Evolutionary conservation across 768 basidiomycete species (phyloP), one percentile per base, ranked within the genome.

Genomic region (Mycena venus): DNA sequence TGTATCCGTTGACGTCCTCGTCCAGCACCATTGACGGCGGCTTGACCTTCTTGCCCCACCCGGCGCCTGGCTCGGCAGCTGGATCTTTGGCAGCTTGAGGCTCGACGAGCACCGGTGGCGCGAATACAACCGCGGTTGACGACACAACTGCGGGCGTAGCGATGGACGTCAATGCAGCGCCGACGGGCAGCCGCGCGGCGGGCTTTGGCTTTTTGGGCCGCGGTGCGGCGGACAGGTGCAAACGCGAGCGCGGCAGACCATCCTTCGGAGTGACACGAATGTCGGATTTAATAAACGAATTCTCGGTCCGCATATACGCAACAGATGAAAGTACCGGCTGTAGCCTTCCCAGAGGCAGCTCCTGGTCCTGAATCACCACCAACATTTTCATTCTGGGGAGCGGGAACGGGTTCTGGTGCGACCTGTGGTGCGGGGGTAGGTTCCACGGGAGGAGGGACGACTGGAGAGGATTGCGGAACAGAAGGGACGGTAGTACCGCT

Each of bases 221-320:
- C 85, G 56, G 85, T 86, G 76, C 95, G 89, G 64, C 95, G 91
- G 65, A 95, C 88, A 55, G 96, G 96, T 11, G 95, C 96, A 79
- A 96, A 97, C 21, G 95, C 96, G 76, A 96, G 93, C 17, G 95
- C 90, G 75, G 95, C 93, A 78, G 95, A 96, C 95, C 96, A 96
- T 83, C 91, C 95, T 96, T 89, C 76, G 79, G 75, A 82, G 75
- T 71, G 79, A 81, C 80, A 81, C 76, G 79, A 78, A 85, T 83
- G 76, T 85, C 83, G 75, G 83, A 80, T 89, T 90, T 84, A 92
- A 91, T 91, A 89, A 91, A 87, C 84, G 85, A 82, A 83, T 81
- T 89, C 84, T 88, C 89, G 79, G 80, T 81, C 80, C 81, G 80
- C 82, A 84, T 84, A 87, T 82, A 83, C 82, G 83, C 82, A 86